These are phyloP conservation scores for Alternaria ventricosa DNA, from an alignment of 2,329 filamentous ascomycete species.

Conservation along the genomic window DNA sequence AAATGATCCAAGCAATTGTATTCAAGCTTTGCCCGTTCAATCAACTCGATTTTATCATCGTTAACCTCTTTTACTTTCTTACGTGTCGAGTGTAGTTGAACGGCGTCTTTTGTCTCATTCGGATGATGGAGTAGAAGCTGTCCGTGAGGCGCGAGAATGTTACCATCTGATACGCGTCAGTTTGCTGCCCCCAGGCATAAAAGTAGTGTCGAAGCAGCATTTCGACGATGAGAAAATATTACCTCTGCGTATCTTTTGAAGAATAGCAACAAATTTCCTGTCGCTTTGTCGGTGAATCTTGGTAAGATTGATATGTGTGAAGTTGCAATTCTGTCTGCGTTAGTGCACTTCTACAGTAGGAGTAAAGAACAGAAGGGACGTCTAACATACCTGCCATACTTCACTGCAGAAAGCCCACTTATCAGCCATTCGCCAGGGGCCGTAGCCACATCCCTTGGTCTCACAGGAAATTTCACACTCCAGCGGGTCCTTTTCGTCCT, in stretches of 20 bases:
- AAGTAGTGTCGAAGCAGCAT: not conserved
- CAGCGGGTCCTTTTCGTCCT: slow-evolving; percentile 5
- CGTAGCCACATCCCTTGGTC: slow-evolving; percentile 22
- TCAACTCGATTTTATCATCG: no score
- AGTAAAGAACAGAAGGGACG: no score
- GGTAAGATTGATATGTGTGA: slow-evolving; percentile 60
- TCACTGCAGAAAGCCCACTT: slow-evolving; percentile 67
- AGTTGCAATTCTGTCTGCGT: slow-evolving; percentile 53
- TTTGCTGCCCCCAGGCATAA: no score
- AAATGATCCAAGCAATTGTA: slow-evolving; percentile 54
- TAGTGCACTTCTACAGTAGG: not conserved
- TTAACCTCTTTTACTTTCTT: no score
- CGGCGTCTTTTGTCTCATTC: slow-evolving; percentile 52
- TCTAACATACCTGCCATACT: slow-evolving; percentile 55
- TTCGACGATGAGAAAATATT: slow-evolving; percentile 6
- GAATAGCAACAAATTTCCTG: slow-evolving; percentile 59
- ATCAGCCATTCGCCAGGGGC: slow-evolving; percentile 54
- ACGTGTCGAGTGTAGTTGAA: slow-evolving; percentile 53
- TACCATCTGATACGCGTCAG: slow-evolving; percentile 16
- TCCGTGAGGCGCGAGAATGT: slow-evolving; percentile 48
- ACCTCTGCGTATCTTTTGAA: slow-evolving; percentile 63
- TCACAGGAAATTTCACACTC: no score
- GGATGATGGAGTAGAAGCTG: slow-evolving; percentile 56
- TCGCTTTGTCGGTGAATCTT: slow-evolving; percentile 66
- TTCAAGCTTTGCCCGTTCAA: slow-evolving; percentile 8